phyloP scores from a whole-genome alignment of 768 basidiomycete genomes.

The Hericium rajendrae region DNA sequence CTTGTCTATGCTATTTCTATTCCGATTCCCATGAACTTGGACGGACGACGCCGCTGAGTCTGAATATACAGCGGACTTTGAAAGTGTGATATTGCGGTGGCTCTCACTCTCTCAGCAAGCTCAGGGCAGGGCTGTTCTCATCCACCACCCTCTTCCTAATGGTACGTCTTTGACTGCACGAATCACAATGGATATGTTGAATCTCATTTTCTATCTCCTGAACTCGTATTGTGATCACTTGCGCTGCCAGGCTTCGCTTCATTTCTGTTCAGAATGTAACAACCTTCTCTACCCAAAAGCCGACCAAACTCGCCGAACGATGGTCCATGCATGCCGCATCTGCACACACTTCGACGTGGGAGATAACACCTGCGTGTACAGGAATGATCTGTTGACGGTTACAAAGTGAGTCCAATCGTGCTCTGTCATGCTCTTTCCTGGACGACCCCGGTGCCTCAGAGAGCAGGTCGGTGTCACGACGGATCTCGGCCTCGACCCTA shows the following conservation, averaged over 20 bases:
- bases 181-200: neutral
- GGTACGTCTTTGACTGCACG: neutral
- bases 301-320: constrained; percentile 72
- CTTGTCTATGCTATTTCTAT: no score
- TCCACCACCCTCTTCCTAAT: no score
- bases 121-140: no score
- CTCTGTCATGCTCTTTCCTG: neutral
- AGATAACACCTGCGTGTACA: constrained; percentile 84
- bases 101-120: no score
- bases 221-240: neutral
- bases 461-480: constrained; percentile 90
- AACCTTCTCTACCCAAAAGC: constrained; percentile 92
- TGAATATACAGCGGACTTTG: no score
- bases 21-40: no score
- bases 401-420: constrained; percentile 58
- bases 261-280: constrained; percentile 93
- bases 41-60: no score
- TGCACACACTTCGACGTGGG: constrained; percentile 73
- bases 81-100: no score
- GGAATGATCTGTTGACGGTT: constrained; percentile 86
- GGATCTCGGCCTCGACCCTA: constrained; percentile 83
- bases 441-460: constrained; percentile 33
- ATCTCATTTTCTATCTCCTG: neutral
- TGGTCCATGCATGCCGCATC: constrained; percentile 89
- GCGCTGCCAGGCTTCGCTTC: constrained; percentile 57